Evolutionary conservation across 2,329 filamentous ascomycete genomes (phyloP).

Genomic region (Cercospora janseana): DNA sequence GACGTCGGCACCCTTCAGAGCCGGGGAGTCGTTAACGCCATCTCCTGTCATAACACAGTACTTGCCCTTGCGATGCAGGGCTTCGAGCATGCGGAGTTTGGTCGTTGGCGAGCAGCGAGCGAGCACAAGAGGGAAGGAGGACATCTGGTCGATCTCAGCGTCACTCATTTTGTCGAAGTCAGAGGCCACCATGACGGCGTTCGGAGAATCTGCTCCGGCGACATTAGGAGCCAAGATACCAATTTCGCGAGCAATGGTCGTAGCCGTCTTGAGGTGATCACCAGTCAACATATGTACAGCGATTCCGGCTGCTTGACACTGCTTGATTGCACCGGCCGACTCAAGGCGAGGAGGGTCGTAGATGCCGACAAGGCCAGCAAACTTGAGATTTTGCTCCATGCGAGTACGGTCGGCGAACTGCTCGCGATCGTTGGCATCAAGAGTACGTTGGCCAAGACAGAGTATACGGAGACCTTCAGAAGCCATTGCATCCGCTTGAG

Average conservation of each 20-base stretch:
- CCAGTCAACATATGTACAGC: slow-evolving; percentile 52
- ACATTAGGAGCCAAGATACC: slow-evolving; percentile 41
- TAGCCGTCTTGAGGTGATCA: slow-evolving; percentile 48
- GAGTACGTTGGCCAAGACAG: slow-evolving; percentile 31
- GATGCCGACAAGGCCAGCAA: slow-evolving; percentile 37
- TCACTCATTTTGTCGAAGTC: slow-evolving; percentile 48
- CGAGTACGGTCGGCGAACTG: slow-evolving; percentile 22
- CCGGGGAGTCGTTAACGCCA: slow-evolving; percentile 49
- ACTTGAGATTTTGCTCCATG: slow-evolving; percentile 32
- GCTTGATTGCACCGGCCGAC: slow-evolving; percentile 42
- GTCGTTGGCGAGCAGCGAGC: slow-evolving; percentile 49
- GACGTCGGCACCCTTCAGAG: slow-evolving; percentile 47
- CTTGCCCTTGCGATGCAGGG: slow-evolving; percentile 43
- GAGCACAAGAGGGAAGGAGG: slow-evolving; percentile 45
- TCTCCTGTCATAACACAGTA: slow-evolving; percentile 49
- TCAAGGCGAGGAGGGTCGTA: slow-evolving; percentile 38
- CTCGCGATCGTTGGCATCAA: slow-evolving; percentile 15
- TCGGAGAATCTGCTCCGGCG: slow-evolving; percentile 27
- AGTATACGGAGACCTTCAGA: slow-evolving; percentile 37
- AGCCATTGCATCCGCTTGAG: slow-evolving; percentile 34
- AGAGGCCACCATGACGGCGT: slow-evolving; percentile 45
- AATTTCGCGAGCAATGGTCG: slow-evolving; percentile 49
- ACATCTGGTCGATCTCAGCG: slow-evolving; percentile 44
- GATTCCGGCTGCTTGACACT: slow-evolving; percentile 49
- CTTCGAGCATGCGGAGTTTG: slow-evolving; percentile 50